Percentiles rank a stretch among this genome's conserved stretches.
Evolutionary conservation across 2,329 filamentous ascomycete species (phyloP).

Genomic region (Alternaria infectoria): DNA sequence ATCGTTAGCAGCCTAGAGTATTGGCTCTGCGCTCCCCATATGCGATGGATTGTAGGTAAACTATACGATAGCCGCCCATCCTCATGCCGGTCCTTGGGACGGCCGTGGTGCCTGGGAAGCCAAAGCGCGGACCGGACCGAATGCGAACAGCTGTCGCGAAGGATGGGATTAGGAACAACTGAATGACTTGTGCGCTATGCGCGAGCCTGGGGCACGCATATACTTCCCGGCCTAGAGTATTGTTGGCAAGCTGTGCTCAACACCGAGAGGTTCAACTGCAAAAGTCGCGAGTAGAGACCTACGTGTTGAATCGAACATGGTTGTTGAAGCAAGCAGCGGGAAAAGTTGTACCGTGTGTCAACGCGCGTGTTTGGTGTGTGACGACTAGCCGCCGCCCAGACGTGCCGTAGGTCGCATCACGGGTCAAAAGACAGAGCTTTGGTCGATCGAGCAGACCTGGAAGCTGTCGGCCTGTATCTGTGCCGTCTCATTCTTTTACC

Average conservation of each 20-base stretch:
- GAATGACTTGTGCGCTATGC: neutral
- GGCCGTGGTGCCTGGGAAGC: neutral
- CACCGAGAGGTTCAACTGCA: neutral
- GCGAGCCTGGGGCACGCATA: neutral
- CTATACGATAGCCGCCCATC: constrained; percentile 17
- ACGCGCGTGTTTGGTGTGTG: neutral
- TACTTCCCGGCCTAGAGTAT: neutral
- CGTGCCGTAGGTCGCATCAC: constrained; percentile 7
- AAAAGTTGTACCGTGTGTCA: neutral
- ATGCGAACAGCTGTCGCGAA: neutral
- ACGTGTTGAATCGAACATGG: neutral
- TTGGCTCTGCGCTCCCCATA: constrained; percentile 19
- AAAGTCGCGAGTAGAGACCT: neutral
- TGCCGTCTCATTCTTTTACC: neutral
- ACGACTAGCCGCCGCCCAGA: constrained; percentile 2
- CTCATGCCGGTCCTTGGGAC: constrained; percentile 6
- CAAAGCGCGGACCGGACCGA: neutral
- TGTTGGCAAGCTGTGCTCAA: neutral
- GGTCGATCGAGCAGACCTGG: neutral
- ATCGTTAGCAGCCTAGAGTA: constrained; percentile 6
- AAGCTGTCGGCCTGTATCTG: neutral
- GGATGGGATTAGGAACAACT: neutral
- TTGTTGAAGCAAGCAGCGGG: neutral
- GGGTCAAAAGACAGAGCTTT: neutral
- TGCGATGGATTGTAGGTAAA: neutral